A percentile compares a stretch with the other conserved stretches of the same genome.
phyloP scores from a whole-genome alignment of 371 early-diverging fungal genomes.

The Mucor velutinosus region DNA sequence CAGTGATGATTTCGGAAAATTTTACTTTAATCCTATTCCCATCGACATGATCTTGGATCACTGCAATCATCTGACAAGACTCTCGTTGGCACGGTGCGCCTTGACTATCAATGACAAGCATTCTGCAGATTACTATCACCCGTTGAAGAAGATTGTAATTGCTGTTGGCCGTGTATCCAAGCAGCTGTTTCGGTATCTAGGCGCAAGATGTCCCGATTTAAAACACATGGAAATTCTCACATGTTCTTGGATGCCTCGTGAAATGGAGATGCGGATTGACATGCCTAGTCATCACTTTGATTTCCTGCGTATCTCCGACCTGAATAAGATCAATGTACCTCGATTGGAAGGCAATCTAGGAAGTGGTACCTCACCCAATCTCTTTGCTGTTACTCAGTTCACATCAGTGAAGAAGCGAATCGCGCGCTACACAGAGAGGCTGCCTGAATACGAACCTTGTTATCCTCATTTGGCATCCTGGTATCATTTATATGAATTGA shows the following conservation, averaged over 20 bases:
- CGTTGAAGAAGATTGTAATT: neutral
- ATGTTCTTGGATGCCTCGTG: slow-evolving; percentile 12
- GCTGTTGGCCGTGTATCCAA: neutral
- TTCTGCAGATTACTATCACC: neutral
- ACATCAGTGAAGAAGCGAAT: neutral
- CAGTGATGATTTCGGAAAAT: slow-evolving; percentile 7
- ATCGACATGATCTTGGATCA: slow-evolving; percentile 10
- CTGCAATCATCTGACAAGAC: neutral
- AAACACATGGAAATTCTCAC: neutral
- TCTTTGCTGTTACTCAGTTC: slow-evolving; percentile 8
- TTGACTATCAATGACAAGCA: slow-evolving; percentile 13
- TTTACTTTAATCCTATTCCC: slow-evolving; percentile 6
- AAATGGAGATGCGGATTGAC: slow-evolving; percentile 18
- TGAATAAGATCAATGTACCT: slow-evolving; percentile 1
- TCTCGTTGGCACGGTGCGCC: neutral
- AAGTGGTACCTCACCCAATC: slow-evolving; percentile 1
- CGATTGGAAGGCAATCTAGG: slow-evolving; percentile 12
- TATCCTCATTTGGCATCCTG: neutral
- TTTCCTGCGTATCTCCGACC: neutral
- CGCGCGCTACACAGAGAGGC: neutral
- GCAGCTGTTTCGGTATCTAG: slow-evolving; percentile 6
- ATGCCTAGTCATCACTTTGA: slow-evolving; percentile 21
- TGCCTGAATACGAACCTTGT: neutral
- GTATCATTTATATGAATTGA: slow-evolving; percentile 19
- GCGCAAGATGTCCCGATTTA: slow-evolving; percentile 9